phyloP scores from a whole-genome alignment of 805 yeast species.

The Wickerhamiella lipophila region DNA sequence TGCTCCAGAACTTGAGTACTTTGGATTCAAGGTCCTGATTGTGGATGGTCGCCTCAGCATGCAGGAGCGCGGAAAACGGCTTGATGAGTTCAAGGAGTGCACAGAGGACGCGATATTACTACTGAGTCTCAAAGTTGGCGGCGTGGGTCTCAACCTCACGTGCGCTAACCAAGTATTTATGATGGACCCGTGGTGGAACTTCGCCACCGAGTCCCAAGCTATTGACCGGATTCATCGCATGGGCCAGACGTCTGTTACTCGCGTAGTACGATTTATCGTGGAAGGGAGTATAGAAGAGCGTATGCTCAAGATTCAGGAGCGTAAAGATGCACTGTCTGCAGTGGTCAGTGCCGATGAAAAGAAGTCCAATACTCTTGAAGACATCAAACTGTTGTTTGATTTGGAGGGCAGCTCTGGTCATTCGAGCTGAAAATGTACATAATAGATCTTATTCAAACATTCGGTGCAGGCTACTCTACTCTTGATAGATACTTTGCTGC shows the following conservation, averaged over 20 bases:
- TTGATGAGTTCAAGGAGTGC: conserved; percentile 41
- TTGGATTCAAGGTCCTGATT: conserved; percentile 45
- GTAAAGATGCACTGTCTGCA: conserved; percentile 38
- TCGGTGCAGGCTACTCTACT: too few relatives aligned
- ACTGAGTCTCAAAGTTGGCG: conserved; percentile 80
- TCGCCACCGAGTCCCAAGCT: conserved; percentile 81
- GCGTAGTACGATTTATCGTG: conserved; percentile 67
- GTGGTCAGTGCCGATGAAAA: conserved; percentile 30
- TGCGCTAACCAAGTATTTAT: conserved; percentile 73
- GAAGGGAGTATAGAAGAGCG: conserved; percentile 75
- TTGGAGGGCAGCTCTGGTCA: conserved; percentile 9
- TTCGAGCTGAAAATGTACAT: not conserved
- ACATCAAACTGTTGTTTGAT: conserved; percentile 28
- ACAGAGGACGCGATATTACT: conserved; percentile 38
- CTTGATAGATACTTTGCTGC: too few relatives aligned
- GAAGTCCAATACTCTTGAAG: conserved; percentile 27
- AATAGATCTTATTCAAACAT: too few relatives aligned
- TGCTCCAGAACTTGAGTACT: conserved; percentile 42
- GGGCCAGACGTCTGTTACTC: conserved; percentile 66
- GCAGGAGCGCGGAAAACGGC: conserved; percentile 48
- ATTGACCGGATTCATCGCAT: conserved; percentile 84
- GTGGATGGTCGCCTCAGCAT: conserved; percentile 73
- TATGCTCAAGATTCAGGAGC: conserved; percentile 76
- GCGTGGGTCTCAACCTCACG: conserved; percentile 82
- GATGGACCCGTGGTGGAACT: conserved; percentile 98